A percentile compares a stretch with the other conserved stretches of the same genome.
phyloP scores from a whole-genome alignment of 257 asterid species.

The Gentiana straminea region DNA sequence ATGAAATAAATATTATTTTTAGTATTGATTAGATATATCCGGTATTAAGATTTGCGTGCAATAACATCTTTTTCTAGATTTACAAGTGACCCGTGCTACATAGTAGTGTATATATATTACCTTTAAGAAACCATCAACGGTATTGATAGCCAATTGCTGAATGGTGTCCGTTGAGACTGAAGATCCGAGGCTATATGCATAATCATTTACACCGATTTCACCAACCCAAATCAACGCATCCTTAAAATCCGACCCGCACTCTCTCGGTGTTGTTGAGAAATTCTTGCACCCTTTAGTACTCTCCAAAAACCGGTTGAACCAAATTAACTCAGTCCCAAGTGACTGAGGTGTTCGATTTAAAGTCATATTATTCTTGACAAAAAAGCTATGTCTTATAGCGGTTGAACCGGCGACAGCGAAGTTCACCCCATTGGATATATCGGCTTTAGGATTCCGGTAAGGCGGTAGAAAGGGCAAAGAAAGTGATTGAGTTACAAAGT shows the following conservation, averaged over 20 bases:
- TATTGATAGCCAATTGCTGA: conserved; percentile 48
- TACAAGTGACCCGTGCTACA: too few relatives aligned
- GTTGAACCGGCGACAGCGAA: conserved; percentile 84
- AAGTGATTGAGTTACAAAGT: conserved; percentile 46
- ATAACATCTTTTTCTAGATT: too few relatives aligned
- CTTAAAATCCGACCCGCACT: conserved; percentile 29
- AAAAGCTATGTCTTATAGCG: conserved; percentile 59
- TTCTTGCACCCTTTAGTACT: conserved; percentile 35
- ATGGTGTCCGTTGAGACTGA: conserved; percentile 30
- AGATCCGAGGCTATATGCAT: conserved; percentile 58
- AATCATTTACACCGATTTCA: conserved; percentile 72
- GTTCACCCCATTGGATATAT: conserved; percentile 34
- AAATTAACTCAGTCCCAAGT: conserved; percentile 42
- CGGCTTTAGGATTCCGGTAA: conserved; percentile 24
- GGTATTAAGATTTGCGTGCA: too few relatives aligned
- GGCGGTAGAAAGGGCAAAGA: conserved; percentile 64
- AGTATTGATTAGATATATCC: too few relatives aligned
- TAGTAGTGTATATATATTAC: conserved; percentile 15
- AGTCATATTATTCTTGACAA: conserved; percentile 37
- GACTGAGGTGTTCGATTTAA: conserved; percentile 55
- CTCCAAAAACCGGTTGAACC: conserved; percentile 44
- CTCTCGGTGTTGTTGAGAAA: conserved; percentile 15
- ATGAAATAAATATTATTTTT: too few relatives aligned
- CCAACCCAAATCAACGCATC: conserved; percentile 73
- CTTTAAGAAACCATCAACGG: conserved; percentile 41